phyloP scores from a whole-genome alignment of 805 yeast genomes.

The Yamadazyma olivae region DNA sequence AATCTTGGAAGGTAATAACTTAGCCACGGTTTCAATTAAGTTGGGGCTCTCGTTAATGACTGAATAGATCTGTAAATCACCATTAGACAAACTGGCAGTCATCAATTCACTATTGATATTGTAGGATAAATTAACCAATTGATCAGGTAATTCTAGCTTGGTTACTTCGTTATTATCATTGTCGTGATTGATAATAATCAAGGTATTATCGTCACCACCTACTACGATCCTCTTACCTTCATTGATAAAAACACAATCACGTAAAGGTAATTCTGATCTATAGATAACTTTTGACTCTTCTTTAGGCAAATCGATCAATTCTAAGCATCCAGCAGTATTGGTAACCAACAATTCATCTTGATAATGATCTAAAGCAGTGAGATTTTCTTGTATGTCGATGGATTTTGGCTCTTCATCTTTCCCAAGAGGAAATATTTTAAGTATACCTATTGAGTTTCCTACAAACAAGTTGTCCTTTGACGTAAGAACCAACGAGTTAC shows the following conservation, averaged over 20 bases:
- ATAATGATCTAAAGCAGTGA: constrained; percentile 37
- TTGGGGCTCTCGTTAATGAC: constrained; percentile 55
- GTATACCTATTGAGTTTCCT: constrained; percentile 53
- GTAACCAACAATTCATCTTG: constrained; percentile 27
- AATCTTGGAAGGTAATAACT: constrained; percentile 37
- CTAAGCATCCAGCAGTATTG: constrained; percentile 43
- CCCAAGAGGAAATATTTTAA: constrained; percentile 47
- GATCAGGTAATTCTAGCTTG: constrained; percentile 46
- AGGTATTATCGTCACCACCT: constrained; percentile 67
- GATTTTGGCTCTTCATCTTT: constrained; percentile 61
- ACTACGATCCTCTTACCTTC: constrained; percentile 55
- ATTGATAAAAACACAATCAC: constrained; percentile 58
- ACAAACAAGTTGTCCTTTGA: constrained; percentile 36
- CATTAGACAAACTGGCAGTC: constrained; percentile 58
- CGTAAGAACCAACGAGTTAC: constrained; percentile 33
- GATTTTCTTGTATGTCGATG: constrained; percentile 46
- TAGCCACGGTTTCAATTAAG: constrained; percentile 42
- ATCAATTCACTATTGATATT: constrained; percentile 54
- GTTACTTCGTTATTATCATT: constrained; percentile 26
- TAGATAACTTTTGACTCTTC: constrained; percentile 32
- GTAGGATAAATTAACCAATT: constrained; percentile 54
- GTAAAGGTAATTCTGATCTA: constrained; percentile 43
- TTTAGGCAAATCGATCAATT: constrained; percentile 30
- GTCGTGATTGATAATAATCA: constrained; percentile 29
- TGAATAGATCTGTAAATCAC: constrained; percentile 54